Evolutionary conservation across 2,329 filamentous ascomycete genomes (phyloP).

Genomic region (Chrysosporium queenslandicum): DNA sequence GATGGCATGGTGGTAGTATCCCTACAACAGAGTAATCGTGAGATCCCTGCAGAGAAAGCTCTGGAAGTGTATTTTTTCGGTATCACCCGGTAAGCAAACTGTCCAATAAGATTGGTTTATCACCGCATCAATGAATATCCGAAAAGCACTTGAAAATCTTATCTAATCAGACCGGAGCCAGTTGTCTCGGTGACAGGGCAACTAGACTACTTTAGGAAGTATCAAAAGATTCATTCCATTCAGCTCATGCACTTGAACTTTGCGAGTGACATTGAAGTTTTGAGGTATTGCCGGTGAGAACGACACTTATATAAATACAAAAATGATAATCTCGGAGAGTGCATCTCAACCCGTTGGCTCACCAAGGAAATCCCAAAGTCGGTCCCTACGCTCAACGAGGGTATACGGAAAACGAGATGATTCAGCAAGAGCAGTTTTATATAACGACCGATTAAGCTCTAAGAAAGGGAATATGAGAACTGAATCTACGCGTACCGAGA

Average conservation of each 20-base stretch:
- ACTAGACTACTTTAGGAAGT: slow-evolving; percentile 9
- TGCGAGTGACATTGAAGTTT: too few species aligned
- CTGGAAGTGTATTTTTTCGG: not conserved
- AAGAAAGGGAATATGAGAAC: not conserved
- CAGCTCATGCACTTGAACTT: too few species aligned
- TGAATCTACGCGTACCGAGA: not conserved
- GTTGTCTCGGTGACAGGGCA: slow-evolving; percentile 3
- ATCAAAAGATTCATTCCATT: too few species aligned
- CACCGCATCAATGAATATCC: not conserved
- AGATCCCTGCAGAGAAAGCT: too few species aligned
- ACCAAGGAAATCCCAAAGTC: not conserved
- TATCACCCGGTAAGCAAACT: not conserved
- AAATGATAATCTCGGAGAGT: not conserved
- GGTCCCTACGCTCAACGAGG: slow-evolving; percentile 18
- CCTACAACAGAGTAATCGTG: too few species aligned
- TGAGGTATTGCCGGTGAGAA: not conserved
- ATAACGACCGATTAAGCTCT: slow-evolving; percentile 21
- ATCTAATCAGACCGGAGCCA: not conserved
- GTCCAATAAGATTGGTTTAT: too few species aligned
- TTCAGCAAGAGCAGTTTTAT: slow-evolving; percentile 29
- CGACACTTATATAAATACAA: not conserved
- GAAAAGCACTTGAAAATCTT: not conserved
- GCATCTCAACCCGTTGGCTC: not conserved
- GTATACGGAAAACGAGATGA: slow-evolving; percentile 32
- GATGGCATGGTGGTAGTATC: too few species aligned